Conservation (phyloP, 441 rosid genomes). For the Isatis lusitanica region DNA sequence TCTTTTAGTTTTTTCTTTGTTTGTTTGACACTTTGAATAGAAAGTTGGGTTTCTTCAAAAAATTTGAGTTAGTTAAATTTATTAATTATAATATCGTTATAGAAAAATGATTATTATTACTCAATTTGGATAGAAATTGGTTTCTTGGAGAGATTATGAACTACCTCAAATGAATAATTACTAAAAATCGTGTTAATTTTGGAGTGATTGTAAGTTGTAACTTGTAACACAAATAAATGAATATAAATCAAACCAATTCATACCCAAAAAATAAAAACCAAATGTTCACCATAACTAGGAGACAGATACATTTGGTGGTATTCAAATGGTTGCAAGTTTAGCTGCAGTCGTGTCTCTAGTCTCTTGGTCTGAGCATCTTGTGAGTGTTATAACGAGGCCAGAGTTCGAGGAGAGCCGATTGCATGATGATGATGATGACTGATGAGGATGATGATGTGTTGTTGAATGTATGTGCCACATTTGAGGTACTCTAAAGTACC, state of each 20-base stretch:
- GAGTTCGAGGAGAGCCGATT: not conserved
- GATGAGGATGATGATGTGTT: not conserved
- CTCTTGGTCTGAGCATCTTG: not conserved
- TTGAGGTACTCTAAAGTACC: not conserved
- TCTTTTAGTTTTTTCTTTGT: too few relatives aligned
- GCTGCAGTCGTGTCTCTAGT: not conserved
- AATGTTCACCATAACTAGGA: not conserved
- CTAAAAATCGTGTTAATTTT: not conserved
- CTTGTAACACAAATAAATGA: not conserved
- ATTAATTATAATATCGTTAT: too few relatives aligned
- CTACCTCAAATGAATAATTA: not conserved
- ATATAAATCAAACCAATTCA: not conserved
- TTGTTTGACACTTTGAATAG: too few relatives aligned
- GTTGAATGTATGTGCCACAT: too few relatives aligned
- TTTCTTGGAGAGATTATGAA: not conserved
- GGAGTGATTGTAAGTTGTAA: not conserved
- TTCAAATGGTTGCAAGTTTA: fast-evolving
- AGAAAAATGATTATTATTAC: not conserved
- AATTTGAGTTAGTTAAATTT: too few relatives aligned
- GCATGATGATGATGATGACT: not conserved
- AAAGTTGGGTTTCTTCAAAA: too few relatives aligned
- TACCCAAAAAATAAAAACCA: not conserved
- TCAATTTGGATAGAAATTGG: not conserved
- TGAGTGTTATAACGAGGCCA: not conserved
- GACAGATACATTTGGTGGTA: not conserved